Percentiles rank a stretch among this genome's conserved stretches.
Conservation (phyloP, 1,139 yeast species). For the Oligophagozyma castellii region DNA sequence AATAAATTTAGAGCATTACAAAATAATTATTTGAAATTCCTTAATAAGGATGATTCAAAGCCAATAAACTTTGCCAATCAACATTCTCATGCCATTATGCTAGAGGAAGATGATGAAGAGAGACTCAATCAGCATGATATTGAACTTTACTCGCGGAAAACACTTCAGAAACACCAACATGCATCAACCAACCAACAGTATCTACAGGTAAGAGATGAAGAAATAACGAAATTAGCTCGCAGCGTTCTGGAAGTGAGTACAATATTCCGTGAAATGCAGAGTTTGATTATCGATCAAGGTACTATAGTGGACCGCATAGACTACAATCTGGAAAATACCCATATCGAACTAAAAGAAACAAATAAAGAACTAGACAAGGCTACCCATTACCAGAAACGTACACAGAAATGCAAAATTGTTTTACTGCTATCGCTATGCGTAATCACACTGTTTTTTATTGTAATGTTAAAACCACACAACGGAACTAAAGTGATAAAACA, state of each 20-base stretch:
- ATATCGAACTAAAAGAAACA: conserved; percentile 60
- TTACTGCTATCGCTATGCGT: conserved; percentile 58
- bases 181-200: conserved; percentile 28
- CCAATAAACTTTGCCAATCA: conserved; percentile 11
- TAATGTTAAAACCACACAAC: conserved; percentile 51
- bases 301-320: conserved; percentile 86
- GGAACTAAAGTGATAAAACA: neutral
- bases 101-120: conserved; percentile 32
- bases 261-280: conserved; percentile 86
- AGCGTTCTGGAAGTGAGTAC: conserved; percentile 89
- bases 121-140: conserved; percentile 10
- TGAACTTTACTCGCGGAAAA: conserved; percentile 34
- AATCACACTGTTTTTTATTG: conserved; percentile 54
- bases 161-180: conserved; percentile 27
- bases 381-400: conserved; percentile 66
- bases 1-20: conserved; percentile 75
- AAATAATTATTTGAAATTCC: conserved; percentile 66
- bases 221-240: conserved; percentile 80
- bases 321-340: conserved; percentile 73
- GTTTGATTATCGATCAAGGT: conserved; percentile 89
- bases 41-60: conserved; percentile 54
- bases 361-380: conserved; percentile 70
- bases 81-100: conserved; percentile 5
- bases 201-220: conserved; percentile 61
- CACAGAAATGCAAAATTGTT: conserved; percentile 83